Evolutionary conservation across 345 rosid genomes (phyloP), one percentile per base, ranked within the genome.

Genomic region (Salix purpurea): DNA sequence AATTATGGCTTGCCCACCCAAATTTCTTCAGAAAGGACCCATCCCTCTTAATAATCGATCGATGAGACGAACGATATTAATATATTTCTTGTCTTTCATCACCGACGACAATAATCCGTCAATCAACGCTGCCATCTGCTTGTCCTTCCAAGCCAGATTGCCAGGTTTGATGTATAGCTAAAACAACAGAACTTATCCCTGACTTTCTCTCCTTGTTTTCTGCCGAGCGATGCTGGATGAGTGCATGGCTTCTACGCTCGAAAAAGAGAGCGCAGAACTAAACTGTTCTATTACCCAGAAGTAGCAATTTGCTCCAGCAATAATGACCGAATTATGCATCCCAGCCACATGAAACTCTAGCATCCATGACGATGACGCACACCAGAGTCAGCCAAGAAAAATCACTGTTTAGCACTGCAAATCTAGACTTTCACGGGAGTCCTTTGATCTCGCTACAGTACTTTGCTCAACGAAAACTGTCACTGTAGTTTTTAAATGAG

Each of bases 381-480:
- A 34, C 44, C 44, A 32, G 7, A 58, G 36, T n/a, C 13, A 26
- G 54, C 36, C 50, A 28, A 18, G 42, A 62, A 24, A 24, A 60
- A 34, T 34, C 4, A 34, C 36, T 34, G 36, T 34, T 34, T 34
- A 34, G 1, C 37, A 34, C 37, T 1, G 37, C 37, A 34, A 5
- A 36, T 40, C 14, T 24, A 34, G 6, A 28, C 14, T 16, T 39
- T 72, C 76, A 65, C 67, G 76, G 66, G 56, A 65, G 32, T 62
- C 69, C 74, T 46, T 62, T 44, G 2, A 58, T 56, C 28, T n/a
- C 14, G 4, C 14, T 58, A 23, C 77, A 74, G 80, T 72, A 70
- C 56, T 72, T 67, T n/a, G 64, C 26, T 10, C 23, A 23, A 24
- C 37, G 6, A 34, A 34, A 34, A 34, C 6, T 34, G 6, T 34